Percentiles rank a stretch among this genome's conserved stretches.
These are phyloP conservation scores for Penicillium taxi DNA, from an alignment of 495 filamentous ascomycete genomes.

Conservation along the genomic window DNA sequence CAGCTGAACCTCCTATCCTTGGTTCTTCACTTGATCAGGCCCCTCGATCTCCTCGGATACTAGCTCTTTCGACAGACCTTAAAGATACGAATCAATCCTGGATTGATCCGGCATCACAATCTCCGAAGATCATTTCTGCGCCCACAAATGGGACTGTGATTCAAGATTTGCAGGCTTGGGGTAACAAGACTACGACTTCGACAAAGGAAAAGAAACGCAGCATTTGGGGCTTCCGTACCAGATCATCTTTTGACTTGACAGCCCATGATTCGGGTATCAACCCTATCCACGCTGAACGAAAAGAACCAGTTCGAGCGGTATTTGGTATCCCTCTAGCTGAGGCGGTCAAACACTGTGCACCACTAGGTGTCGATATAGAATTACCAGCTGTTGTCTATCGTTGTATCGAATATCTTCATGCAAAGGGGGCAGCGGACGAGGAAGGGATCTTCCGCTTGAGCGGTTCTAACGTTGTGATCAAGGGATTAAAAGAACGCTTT, in stretches of 20 bases:
- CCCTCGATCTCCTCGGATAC: constrained; percentile 27
- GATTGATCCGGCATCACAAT: constrained; percentile 18
- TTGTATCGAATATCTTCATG: constrained; percentile 86
- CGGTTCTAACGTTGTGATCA: constrained; percentile 90
- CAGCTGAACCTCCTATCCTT: constrained; percentile 59
- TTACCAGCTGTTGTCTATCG: constrained; percentile 95
- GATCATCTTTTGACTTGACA: constrained; percentile 53
- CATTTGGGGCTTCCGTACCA: constrained; percentile 83
- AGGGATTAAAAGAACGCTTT: constrained; percentile 81
- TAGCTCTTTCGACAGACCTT: constrained; percentile 20
- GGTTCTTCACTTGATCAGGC: constrained; percentile 43
- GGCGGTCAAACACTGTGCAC: constrained; percentile 72
- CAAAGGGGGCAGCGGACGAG: constrained; percentile 73
- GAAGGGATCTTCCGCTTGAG: constrained; percentile 96
- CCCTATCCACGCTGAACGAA: constrained; percentile 40
- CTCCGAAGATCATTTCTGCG: constrained; percentile 66
- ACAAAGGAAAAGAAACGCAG: constrained; percentile 82
- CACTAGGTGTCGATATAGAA: constrained; percentile 58
- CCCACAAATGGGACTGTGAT: constrained; percentile 84
- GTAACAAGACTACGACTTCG: constrained; percentile 56
- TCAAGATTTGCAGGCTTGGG: constrained; percentile 80
- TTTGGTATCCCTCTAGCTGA: constrained; percentile 85
- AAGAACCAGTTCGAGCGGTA: constrained; percentile 57
- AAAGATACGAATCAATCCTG: constrained; percentile 20
- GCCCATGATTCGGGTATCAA: constrained; percentile 23